Evolutionary conservation across 2,329 filamentous ascomycete genomes (phyloP), one percentile per base, ranked within the genome.

Genomic region (Leptoxyphium fumago): DNA sequence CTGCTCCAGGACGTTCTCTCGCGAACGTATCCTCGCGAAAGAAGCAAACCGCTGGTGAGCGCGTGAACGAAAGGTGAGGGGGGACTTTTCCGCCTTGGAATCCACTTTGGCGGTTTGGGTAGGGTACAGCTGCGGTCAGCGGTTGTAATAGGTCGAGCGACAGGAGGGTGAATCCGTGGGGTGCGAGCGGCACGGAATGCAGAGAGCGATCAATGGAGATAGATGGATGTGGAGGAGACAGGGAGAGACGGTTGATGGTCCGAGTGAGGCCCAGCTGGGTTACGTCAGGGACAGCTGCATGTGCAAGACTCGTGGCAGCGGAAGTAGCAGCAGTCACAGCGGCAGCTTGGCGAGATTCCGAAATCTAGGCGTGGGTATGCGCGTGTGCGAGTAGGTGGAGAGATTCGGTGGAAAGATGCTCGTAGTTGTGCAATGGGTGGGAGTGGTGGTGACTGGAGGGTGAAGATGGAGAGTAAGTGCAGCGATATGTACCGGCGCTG

Each of bases 11-110:
- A 56, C 47, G 45, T 53, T 54, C 43, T 51, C 50, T 29, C 53
- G 51, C 29, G 55, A 49, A 39, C 52, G 51, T 38, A 54, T 52
- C 40, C 55, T 51, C 45, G 55, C 50, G 38, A 60, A 54, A 9
- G 56, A 58, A 44, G 55, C 54, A 44, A 60, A 51, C 39, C 57
- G 56, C 41, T 52, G 56, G 44, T 59, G 57, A 42, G 55, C 53
- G 44, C 56, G 56, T 42, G 53, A 47, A 41, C 50, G 46, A 50
- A 45, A 50, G 43, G 43, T 17, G 14, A 40, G 38, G 18, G 21
- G 17, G 21, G 10, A 18, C 17, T 48, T 42, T 41, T 47, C 52
- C 48, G 49, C 43, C 47, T 43, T 46, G 50, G 55, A 56, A 56
- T 59, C 57, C 57, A 60, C 54, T 41, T 53, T 60, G 55, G 39